These are phyloP conservation scores for Ceratocystis destructans DNA, from an alignment of 2,329 filamentous ascomycete genomes.

Conservation along the genomic window DNA sequence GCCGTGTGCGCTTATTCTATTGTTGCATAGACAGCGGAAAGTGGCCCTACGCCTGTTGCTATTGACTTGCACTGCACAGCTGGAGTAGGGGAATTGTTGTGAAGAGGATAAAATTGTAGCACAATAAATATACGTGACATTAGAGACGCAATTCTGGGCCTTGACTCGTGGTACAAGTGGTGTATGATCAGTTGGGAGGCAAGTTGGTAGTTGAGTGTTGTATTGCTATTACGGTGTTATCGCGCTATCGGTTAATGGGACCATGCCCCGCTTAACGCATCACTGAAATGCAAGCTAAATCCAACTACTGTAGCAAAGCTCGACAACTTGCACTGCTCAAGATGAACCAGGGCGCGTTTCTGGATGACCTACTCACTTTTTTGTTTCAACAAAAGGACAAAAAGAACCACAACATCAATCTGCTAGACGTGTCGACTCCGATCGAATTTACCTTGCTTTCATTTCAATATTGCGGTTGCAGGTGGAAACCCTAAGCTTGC, in stretches of 20 bases:
- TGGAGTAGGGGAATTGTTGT: not conserved
- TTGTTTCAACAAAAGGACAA: not conserved
- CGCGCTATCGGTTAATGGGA: not conserved
- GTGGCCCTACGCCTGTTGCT: too few species aligned
- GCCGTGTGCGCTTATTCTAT: not conserved
- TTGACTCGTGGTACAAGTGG: not conserved
- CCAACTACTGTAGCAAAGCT: not conserved
- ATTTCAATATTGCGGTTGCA: not conserved
- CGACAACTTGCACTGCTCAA: not conserved
- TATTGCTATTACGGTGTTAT: conserved; percentile 9
- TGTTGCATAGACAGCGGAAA: too few species aligned
- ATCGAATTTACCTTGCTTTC: not conserved
- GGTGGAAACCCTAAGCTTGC: not conserved
- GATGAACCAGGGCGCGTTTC: not conserved
- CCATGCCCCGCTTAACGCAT: conserved; percentile 3
- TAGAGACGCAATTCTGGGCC: not conserved
- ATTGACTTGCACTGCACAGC: not conserved
- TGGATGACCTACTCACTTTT: not conserved
- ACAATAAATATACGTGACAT: not conserved
- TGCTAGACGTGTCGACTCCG: not conserved
- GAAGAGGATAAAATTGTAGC: not conserved
- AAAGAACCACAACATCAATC: not conserved
- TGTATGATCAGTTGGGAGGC: not conserved
- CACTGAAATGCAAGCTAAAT: not conserved
- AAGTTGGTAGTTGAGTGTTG: too few species aligned